Conservation (phyloP, 1,284 basidiomycete genomes). For the Psilocybe mexicana region DNA sequence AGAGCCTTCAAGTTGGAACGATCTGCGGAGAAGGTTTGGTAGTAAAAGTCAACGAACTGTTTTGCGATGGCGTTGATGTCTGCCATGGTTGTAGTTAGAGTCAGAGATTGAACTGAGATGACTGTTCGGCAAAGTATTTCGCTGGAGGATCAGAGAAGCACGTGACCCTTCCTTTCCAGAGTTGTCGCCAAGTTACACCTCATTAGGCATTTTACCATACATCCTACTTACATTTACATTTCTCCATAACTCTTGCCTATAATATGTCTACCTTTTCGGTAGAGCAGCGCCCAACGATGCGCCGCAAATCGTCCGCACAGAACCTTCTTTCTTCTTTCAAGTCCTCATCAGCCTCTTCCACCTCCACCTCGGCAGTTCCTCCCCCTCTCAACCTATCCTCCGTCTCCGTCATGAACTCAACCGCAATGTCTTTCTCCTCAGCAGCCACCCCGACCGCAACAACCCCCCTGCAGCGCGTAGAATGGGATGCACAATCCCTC, state of each 20-base stretch:
- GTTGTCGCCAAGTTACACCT: constrained; percentile 10
- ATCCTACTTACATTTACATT: not conserved
- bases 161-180: constrained; percentile 15
- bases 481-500: constrained; percentile 70
- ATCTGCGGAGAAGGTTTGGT: constrained; percentile 66
- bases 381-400: constrained; percentile 33
- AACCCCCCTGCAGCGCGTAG: constrained; percentile 48
- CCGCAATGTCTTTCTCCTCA: constrained; percentile 32
- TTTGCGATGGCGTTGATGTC: constrained; percentile 67
- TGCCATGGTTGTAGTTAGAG: constrained; percentile 50
- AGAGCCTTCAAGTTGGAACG: constrained; percentile 56
- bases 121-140: constrained; percentile 12
- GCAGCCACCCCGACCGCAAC: constrained; percentile 44
- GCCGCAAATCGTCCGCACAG: constrained; percentile 82
- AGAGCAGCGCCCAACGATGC: constrained; percentile 61
- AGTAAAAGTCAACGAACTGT: constrained; percentile 80
- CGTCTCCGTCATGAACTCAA: constrained; percentile 32
- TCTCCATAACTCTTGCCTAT: constrained; percentile 1
- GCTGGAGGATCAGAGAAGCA: not conserved
- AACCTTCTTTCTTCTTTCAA: constrained; percentile 82
- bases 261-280: constrained; percentile 39
- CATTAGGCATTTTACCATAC: constrained; percentile 1
- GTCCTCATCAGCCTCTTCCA: constrained; percentile 22
- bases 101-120: constrained; percentile 16
- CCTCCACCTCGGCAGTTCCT: constrained; percentile 25